Percentiles rank a stretch among this genome's conserved stretches.
These are phyloP conservation scores for Colletotrichum aenigma DNA, from an alignment of 2,329 filamentous ascomycete species.

Conservation along the genomic window DNA sequence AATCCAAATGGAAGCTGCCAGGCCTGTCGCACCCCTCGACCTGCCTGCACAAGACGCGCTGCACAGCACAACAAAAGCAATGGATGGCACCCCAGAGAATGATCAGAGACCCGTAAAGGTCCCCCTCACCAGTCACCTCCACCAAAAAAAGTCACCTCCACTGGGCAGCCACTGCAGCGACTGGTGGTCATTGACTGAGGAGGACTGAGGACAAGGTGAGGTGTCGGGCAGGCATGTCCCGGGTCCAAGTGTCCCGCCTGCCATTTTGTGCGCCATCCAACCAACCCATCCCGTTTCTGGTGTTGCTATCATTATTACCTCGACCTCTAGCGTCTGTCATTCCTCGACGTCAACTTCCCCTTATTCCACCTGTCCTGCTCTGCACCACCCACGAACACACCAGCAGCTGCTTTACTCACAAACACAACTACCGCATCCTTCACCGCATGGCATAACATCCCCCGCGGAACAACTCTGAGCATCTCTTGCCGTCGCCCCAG, in stretches of 20 bases:
- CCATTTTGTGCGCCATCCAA: not conserved
- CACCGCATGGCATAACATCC: not conserved
- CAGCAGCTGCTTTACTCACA: not conserved
- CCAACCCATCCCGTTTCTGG: not conserved
- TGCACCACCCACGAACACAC: not conserved
- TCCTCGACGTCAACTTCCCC: not conserved
- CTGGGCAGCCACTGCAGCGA: not conserved
- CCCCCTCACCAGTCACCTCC: not conserved
- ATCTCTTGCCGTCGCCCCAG: not conserved
- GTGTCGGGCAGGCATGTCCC: not conserved
- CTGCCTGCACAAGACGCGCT: not conserved
- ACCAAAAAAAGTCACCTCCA: not conserved
- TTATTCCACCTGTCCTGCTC: not conserved
- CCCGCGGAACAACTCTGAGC: not conserved
- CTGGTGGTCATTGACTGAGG: not conserved
- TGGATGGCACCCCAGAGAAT: not conserved
- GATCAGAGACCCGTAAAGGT: not conserved
- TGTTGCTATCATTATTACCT: not conserved
- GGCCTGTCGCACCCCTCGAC: not conserved
- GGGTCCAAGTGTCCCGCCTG: not conserved
- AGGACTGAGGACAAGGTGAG: not conserved
- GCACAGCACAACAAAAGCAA: not conserved
- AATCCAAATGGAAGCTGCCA: slow-evolving; percentile 15
- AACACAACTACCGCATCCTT: not conserved
- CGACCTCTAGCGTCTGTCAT: not conserved